phyloP scores from a whole-genome alignment of 768 basidiomycete genomes.

The Glaciozyma antarctica region DNA sequence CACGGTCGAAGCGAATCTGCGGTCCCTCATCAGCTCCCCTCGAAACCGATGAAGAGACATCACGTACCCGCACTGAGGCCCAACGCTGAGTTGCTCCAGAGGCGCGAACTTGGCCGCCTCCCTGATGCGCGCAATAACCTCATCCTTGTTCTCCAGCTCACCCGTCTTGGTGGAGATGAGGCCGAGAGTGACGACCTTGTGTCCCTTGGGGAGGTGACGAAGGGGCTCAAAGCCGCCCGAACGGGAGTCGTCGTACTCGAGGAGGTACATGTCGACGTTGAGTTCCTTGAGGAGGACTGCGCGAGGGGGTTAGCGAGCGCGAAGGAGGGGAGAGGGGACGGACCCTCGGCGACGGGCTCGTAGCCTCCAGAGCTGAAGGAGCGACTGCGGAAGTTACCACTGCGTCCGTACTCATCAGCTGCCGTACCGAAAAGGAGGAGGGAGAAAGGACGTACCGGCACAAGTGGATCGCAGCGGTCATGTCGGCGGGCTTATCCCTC shows the following conservation, averaged over 20 bases:
- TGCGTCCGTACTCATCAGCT: not conserved
- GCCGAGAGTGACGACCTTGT: slow-evolving; percentile 33
- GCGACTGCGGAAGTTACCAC: slow-evolving; percentile 28
- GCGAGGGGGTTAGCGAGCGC: not conserved
- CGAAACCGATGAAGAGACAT: not conserved
- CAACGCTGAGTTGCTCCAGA: slow-evolving; percentile 32
- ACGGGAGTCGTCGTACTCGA: slow-evolving; percentile 30
- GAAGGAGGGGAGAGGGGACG: not conserved
- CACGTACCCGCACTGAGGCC: slow-evolving; percentile 32
- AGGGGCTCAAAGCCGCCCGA: slow-evolving; percentile 32
- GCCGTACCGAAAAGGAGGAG: not conserved
- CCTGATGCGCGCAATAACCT: slow-evolving; percentile 30
- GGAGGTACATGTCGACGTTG: slow-evolving; percentile 28
- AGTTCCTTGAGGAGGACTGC: slow-evolving; percentile 29
- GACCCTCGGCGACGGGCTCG: slow-evolving; percentile 22
- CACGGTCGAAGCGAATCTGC: not conserved
- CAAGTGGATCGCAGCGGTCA: slow-evolving; percentile 29
- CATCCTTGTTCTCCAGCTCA: slow-evolving; percentile 34
- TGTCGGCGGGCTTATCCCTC: slow-evolving; percentile 20
- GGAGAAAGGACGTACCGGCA: slow-evolving; percentile 7
- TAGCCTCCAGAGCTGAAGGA: slow-evolving; percentile 21
- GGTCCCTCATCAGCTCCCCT: not conserved
- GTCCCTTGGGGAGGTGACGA: slow-evolving; percentile 26
- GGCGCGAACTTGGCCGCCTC: slow-evolving; percentile 34
- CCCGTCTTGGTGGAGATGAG: slow-evolving; percentile 33